Evolutionary conservation across 2,329 filamentous ascomycete species (phyloP).

Genomic region (Arachnomyces sp.): DNA sequence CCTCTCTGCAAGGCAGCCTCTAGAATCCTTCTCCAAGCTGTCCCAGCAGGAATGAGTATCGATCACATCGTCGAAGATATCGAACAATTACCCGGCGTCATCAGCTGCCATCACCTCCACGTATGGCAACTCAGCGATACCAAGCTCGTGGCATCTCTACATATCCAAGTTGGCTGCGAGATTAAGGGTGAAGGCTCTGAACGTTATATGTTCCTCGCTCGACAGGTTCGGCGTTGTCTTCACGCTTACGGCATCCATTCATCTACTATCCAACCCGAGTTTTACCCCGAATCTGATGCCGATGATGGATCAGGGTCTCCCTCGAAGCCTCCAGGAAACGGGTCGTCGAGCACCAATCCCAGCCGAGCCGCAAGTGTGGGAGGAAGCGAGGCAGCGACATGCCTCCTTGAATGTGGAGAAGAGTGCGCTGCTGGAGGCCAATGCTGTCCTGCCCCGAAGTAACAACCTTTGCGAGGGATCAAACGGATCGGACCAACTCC

Average conservation of each 20-base stretch:
- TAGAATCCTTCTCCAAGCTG: conserved; percentile 88
- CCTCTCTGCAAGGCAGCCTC: conserved; percentile 46
- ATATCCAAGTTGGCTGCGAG: conserved; percentile 85
- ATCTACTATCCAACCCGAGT: conserved; percentile 95
- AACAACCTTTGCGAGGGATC: too few relatives aligned
- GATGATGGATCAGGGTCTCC: conserved; percentile 22
- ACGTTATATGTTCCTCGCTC: conserved; percentile 85
- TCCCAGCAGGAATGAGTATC: conserved; percentile 78
- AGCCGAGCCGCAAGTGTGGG: conserved; percentile 32
- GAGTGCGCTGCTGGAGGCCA: conserved; percentile 35
- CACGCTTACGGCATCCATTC: conserved; percentile 96
- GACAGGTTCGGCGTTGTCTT: conserved; percentile 74
- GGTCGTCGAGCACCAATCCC: conserved; percentile 14
- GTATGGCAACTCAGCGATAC: conserved; percentile 97
- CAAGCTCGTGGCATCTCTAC: conserved; percentile 86
- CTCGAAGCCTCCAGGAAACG: conserved; percentile 15
- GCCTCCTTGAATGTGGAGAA: conserved; percentile 42
- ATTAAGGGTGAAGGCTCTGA: conserved; percentile 70
- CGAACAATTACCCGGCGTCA: conserved; percentile 70
- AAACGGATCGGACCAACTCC: too few relatives aligned
- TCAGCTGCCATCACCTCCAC: conserved; percentile 91
- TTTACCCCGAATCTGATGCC: conserved; percentile 30
- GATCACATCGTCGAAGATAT: conserved; percentile 92
- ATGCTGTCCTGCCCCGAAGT: conserved; percentile 36
- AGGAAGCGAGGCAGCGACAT: conserved; percentile 32